A percentile compares a stretch with the other conserved stretches of the same genome.
Evolutionary conservation across 2,329 filamentous ascomycete species (phyloP).

Genomic region (Colletotrichum paranaense): DNA sequence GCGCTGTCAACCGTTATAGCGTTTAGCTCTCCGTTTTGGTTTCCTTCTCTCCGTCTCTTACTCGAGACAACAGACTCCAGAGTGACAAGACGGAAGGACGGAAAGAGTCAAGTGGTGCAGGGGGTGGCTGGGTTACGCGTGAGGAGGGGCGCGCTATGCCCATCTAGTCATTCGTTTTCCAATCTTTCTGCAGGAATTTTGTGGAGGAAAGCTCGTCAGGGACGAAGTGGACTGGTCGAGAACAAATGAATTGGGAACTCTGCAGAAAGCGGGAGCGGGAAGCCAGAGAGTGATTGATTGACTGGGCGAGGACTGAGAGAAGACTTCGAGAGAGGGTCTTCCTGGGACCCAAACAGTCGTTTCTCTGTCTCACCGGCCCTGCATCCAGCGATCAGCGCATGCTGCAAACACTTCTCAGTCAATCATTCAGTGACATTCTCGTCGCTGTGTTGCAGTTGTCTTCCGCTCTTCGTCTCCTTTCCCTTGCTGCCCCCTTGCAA

Average conservation of each 20-base stretch:
- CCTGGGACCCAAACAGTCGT: conserved; percentile 9
- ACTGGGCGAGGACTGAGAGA: not conserved
- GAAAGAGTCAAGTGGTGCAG: conserved; percentile 26
- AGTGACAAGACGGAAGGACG: not conserved
- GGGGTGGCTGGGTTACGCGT: conserved; percentile 24
- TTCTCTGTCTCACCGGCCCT: conserved; percentile 25
- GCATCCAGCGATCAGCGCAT: conserved; percentile 20
- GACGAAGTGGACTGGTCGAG: not conserved
- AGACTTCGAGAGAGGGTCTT: not conserved
- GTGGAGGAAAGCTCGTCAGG: conserved; percentile 4
- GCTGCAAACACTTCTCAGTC: conserved; percentile 21
- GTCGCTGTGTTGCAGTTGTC: not conserved
- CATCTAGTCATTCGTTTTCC: conserved; percentile 1
- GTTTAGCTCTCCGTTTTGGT: not conserved
- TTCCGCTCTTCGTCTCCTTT: not conserved
- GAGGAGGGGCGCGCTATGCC: conserved; percentile 13
- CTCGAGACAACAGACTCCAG: not conserved
- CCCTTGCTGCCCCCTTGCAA: not conserved
- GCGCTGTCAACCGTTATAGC: not conserved
- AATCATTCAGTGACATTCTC: not conserved
- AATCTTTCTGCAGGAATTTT: conserved; percentile 22
- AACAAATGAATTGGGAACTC: not conserved
- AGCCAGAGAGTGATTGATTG: not conserved
- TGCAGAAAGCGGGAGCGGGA: not conserved
- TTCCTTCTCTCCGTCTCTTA: not conserved